These are phyloP conservation scores for Elsinoe australis DNA, from an alignment of 2,329 filamentous ascomycete species.

Conservation along the genomic window DNA sequence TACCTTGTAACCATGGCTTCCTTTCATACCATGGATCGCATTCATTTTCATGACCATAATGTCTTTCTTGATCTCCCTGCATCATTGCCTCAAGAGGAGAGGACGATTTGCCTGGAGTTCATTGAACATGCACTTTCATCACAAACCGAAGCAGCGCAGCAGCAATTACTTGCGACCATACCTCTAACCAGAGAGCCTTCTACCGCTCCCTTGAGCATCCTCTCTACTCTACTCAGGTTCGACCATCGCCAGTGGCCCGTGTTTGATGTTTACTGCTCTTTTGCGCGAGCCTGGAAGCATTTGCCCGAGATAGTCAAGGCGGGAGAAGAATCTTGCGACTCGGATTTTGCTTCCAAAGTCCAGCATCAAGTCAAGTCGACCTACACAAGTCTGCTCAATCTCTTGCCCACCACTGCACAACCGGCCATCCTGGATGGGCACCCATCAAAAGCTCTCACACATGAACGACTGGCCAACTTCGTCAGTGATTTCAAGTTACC, in stretches of 20 bases:
- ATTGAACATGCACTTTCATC: conserved; percentile 3
- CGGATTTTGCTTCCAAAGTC: conserved; percentile 12
- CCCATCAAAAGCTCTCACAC: conserved; percentile 23
- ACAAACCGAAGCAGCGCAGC: background rate
- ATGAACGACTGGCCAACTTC: conserved; percentile 24
- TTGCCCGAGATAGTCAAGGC: conserved; percentile 34
- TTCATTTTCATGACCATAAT: conserved; percentile 11
- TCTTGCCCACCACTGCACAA: conserved; percentile 23
- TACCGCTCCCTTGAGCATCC: conserved; percentile 24
- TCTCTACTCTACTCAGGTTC: conserved; percentile 24
- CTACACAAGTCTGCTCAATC: conserved; percentile 26
- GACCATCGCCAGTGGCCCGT: conserved; percentile 27
- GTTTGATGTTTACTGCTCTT: conserved; percentile 29
- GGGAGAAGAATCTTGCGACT: conserved; percentile 21
- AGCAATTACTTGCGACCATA: conserved; percentile 1
- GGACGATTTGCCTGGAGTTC: conserved; percentile 2
- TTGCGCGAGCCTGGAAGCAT: conserved; percentile 32
- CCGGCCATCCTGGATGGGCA: conserved; percentile 29
- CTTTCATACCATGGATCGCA: conserved; percentile 15
- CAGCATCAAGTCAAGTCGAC: conserved; percentile 25
- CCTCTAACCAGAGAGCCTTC: conserved; percentile 20
- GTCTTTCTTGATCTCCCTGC: conserved; percentile 2
- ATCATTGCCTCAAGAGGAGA: conserved; percentile 3
- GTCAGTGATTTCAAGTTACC: conserved; percentile 27
- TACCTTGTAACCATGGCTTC: conserved; percentile 6